These are phyloP conservation scores for Naganishia sp. DNA, from an alignment of 1,284 basidiomycete species.

Conservation along the genomic window DNA sequence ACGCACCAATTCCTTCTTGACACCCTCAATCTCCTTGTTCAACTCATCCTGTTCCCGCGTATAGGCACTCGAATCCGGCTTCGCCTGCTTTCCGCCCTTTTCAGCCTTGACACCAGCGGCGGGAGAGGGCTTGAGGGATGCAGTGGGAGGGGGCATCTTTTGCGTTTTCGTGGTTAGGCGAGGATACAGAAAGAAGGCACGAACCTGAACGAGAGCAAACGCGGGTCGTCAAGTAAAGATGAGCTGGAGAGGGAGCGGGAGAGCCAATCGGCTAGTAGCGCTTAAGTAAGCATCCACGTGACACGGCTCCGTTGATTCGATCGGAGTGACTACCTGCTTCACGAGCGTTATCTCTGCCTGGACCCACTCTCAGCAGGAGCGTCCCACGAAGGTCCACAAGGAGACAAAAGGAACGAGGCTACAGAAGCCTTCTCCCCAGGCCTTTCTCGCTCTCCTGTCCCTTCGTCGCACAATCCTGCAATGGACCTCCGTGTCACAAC, in stretches of 20 bases:
- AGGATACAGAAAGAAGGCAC: neutral
- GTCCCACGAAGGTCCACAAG: no score
- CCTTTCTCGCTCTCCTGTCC: neutral
- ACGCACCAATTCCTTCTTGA: conserved; percentile 78
- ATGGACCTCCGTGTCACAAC: conserved; percentile 22
- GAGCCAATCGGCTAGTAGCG: neutral
- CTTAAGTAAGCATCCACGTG: neutral
- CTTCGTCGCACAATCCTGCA: neutral
- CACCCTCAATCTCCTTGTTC: conserved; percentile 76
- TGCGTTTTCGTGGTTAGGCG: neutral
- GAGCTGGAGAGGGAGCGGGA: neutral
- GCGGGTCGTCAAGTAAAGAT: neutral
- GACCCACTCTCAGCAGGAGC: no score
- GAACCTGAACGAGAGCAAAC: no score
- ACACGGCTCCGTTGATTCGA: no score
- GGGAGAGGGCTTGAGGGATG: conserved; percentile 46
- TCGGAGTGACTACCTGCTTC: no score
- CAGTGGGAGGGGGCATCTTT: conserved; percentile 51
- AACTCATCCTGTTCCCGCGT: conserved; percentile 80
- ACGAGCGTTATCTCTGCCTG: no score
- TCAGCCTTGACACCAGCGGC: conserved; percentile 23
- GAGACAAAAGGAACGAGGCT: no score
- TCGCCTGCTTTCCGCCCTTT: conserved; percentile 46
- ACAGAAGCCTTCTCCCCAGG: no score
- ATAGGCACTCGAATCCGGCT: conserved; percentile 76